A percentile compares a stretch with the other conserved stretches of the same genome.
phyloP scores from a whole-genome alignment of 2,329 filamentous ascomycete species.

The Hymenoscyphus infarciens region DNA sequence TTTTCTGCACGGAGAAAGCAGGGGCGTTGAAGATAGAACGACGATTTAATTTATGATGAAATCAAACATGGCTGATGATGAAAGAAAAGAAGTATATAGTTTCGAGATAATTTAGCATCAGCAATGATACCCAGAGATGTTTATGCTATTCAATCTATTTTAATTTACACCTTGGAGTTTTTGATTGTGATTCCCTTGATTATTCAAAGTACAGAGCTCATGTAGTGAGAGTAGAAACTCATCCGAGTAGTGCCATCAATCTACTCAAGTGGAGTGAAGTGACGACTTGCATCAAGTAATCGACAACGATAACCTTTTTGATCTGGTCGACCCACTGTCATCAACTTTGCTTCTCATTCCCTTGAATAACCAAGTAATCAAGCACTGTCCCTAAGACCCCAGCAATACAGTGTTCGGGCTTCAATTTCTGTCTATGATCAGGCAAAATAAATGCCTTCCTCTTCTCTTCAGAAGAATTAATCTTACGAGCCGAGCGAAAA shows the following conservation, averaged over 20 bases:
- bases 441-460: neutral
- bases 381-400: no score
- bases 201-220: no score
- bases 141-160: neutral
- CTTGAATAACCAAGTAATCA: no score
- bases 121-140: conserved; percentile 2
- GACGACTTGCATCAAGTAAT: no score
- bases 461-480: neutral
- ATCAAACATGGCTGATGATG: neutral
- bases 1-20: neutral
- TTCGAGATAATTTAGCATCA: conserved; percentile 1
- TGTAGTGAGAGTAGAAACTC: no score
- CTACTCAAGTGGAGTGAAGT: no score
- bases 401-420: neutral
- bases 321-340: no score
- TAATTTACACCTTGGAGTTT: no score
- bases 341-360: no score
- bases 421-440: neutral
- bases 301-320: no score
- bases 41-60: conserved; percentile 1
- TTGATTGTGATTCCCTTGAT: no score
- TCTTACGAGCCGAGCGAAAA: neutral
- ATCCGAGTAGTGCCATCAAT: no score
- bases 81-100: neutral
- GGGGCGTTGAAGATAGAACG: neutral